Evolutionary conservation across 139 green algal species (phyloP).

Genomic region (Chlamydomonas applanata): DNA sequence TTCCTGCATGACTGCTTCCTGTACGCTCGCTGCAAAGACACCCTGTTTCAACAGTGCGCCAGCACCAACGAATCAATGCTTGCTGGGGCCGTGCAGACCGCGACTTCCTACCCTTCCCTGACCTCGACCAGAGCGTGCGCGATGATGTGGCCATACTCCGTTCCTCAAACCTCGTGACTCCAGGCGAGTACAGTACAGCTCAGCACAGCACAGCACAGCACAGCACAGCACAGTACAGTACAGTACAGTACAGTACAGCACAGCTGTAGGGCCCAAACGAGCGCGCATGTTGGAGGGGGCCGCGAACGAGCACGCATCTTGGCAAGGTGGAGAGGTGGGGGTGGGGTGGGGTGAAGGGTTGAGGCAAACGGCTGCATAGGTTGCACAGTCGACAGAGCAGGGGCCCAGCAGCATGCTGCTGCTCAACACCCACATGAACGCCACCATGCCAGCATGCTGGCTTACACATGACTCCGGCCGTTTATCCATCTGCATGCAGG

Average conservation of each 20-base stretch:
- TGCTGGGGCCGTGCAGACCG: conserved; percentile 9
- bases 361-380: background rate
- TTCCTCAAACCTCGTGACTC: conserved; percentile 26
- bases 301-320: too few relatives aligned
- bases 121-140: conserved; percentile 45
- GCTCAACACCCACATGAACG: background rate
- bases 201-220: too few relatives aligned
- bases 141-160: conserved; percentile 47
- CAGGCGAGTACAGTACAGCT: background rate
- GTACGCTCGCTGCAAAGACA: too few relatives aligned
- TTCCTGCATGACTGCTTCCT: too few relatives aligned
- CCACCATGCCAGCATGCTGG: background rate
- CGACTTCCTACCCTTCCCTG: conserved; percentile 50
- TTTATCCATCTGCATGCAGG: conserved; percentile 14
- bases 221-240: too few relatives aligned
- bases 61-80: background rate
- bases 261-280: too few relatives aligned
- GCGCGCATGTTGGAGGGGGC: too few relatives aligned
- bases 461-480: too few relatives aligned
- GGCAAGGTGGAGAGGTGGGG: too few relatives aligned
- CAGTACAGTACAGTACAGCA: too few relatives aligned
- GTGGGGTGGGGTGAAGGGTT: too few relatives aligned
- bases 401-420: background rate
- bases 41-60: background rate
- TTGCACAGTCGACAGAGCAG: background rate